A percentile compares a stretch with the other conserved stretches of the same genome.
phyloP scores from a whole-genome alignment of 2,329 filamentous ascomycete genomes.

The Fusarium sp. region DNA sequence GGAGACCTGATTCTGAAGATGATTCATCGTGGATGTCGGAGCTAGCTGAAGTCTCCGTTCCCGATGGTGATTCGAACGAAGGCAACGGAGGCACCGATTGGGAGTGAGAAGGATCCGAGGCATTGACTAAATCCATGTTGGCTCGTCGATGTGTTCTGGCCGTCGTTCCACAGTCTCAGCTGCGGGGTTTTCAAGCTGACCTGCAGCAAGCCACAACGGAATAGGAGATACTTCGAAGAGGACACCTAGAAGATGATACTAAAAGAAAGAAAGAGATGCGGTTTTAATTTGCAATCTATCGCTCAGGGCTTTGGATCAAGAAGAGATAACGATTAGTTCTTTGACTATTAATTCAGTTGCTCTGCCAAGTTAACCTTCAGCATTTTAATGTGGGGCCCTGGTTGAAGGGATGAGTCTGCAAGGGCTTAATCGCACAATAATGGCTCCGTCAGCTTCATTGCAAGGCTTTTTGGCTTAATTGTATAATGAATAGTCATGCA shows the following conservation, averaged over 20 bases:
- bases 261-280: neutral
- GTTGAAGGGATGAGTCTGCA: neutral
- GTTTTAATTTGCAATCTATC: neutral
- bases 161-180: neutral
- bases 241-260: neutral
- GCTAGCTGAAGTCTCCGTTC: neutral
- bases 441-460: no score
- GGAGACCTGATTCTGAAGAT: no score
- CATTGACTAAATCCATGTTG: neutral
- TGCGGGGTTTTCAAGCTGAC: neutral
- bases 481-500: neutral
- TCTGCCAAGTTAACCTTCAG: neutral
- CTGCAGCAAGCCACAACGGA: neutral
- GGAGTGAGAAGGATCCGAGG: neutral
- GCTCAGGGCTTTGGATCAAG: neutral
- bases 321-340: neutral
- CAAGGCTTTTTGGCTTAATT: neutral
- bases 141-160: neutral
- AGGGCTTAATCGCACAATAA: neutral
- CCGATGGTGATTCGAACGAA: neutral
- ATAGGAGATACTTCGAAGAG: neutral
- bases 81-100: neutral
- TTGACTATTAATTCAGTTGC: neutral
- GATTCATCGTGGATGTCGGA: no score
- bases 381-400: neutral